Base-by-base conservation (phyloP, 176 grass and related monocot genomes). In the Oryza meyeriana region DNA sequence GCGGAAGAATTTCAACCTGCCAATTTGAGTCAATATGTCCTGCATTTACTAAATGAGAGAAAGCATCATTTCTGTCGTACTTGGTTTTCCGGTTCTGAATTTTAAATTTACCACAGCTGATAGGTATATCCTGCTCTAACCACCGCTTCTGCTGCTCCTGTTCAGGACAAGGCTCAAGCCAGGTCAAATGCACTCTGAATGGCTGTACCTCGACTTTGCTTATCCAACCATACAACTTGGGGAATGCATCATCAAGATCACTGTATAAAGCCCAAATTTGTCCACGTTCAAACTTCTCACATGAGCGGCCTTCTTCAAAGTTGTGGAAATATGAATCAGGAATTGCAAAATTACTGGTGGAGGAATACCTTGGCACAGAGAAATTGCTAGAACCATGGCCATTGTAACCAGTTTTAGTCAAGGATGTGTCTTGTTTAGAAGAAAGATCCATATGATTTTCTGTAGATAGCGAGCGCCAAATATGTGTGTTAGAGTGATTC, bases 191-290 rank as follows among this genome's bases (percentile, higher is more conserved):
- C 45, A 93, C 90, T 77, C 64, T 88, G 33, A 84, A 87, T 20
- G 85, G 81, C 24, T 91, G 76, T 68, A 48, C 32, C 69, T 80
- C 74, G 7, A 98, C 90, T 86, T 95, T 90, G 40, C 69, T 89
- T 88, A 98, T 64, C 80, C 78, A 91, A 20, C 85, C 96, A 79
- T 95, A 98, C n/a, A 83, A 98, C 83, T 98, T 98, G 66, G 96
- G 96, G 1, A 86, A 85, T 47, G n/a, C n/a, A n/a, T 85, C 72
- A 87, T 98, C 96, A 84, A 83, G 24, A 50, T 95, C 93, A 73
- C 88, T 82, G 55, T 90, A 98, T 57, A 98, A 57, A 68, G 96
- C 96, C 96, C 96, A 98, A 83, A 98, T 90, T 44, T 98, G 96
- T 61, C 96, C 96, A 32, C 45, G 44, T 40, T 80, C 72, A 55